A percentile compares a stretch with the other conserved stretches of the same genome.
phyloP scores from a whole-genome alignment of 2,329 filamentous ascomycete species.

The Westerdykella sp. region DNA sequence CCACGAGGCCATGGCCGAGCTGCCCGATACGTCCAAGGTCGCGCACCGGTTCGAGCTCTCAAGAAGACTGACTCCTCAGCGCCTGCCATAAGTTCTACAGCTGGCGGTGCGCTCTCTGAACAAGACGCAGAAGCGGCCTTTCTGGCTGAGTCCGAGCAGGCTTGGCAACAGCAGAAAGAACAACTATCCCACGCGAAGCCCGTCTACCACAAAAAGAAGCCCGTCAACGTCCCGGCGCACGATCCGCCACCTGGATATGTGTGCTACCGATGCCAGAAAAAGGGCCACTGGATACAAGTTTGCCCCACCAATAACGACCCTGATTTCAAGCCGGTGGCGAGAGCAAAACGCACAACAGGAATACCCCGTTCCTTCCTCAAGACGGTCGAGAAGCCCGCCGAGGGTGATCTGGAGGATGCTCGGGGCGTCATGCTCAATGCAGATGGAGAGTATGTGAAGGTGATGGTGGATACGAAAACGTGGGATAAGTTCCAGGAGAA shows the following conservation, averaged over 20 bases:
- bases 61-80: slow-evolving; percentile 71
- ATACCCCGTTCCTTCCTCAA: slow-evolving; percentile 94
- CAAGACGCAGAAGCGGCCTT: slow-evolving; percentile 91
- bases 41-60: slow-evolving; percentile 76
- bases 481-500: slow-evolving; percentile 98
- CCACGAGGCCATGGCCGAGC: slow-evolving; percentile 82
- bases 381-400: slow-evolving; percentile 84
- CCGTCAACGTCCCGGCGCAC: slow-evolving; percentile 77
- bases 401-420: slow-evolving; percentile 74
- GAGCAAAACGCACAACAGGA: slow-evolving; percentile 92
- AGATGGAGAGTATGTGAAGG: slow-evolving; percentile 95
- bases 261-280: slow-evolving; percentile 92
- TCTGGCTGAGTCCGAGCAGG: slow-evolving; percentile 80
- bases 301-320: slow-evolving; percentile 99
- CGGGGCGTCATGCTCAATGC: slow-evolving; percentile 96
- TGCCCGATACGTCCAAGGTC: slow-evolving; percentile 90
- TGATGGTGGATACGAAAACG: slow-evolving; percentile 86
- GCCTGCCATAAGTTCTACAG: slow-evolving; percentile 35
- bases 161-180: slow-evolving; percentile 90
- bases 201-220: slow-evolving; percentile 49
- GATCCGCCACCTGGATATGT: slow-evolving; percentile 91
- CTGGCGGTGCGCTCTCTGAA: slow-evolving; percentile 65
- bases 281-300: slow-evolving; percentile 98
- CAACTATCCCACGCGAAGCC: slow-evolving; percentile 68
- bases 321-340: slow-evolving; percentile 85